A percentile compares a stretch with the other conserved stretches of the same genome.
Conservation (phyloP, 1,139 yeast genomes). For the Yamadazyma oceani region DNA sequence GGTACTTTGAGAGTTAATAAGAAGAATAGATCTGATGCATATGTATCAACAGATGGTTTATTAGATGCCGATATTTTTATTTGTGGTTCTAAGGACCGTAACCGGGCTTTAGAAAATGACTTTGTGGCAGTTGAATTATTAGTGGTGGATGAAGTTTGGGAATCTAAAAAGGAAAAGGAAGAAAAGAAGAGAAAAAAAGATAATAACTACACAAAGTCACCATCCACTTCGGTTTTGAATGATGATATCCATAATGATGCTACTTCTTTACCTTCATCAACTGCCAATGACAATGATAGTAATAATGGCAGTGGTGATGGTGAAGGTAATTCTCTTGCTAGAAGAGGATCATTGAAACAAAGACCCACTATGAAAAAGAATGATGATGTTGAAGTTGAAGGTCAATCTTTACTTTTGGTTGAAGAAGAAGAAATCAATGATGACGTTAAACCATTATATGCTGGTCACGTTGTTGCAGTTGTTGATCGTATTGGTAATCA, state of each 20-base stretch:
- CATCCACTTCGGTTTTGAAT: conserved; percentile 38
- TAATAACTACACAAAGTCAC: conserved; percentile 38
- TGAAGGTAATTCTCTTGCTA: conserved; percentile 47
- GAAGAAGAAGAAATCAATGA: conserved; percentile 97
- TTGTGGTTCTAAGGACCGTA: conserved; percentile 98
- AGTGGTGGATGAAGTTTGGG: conserved; percentile 98
- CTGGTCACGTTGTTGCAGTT: conserved; percentile 98
- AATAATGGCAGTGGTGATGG: conserved; percentile 26
- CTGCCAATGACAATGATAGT: conserved; percentile 19
- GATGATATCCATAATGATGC: conserved; percentile 75
- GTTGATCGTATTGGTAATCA: conserved; percentile 98
- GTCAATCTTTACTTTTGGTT: conserved; percentile 84
- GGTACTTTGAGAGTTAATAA: conserved; percentile 93
- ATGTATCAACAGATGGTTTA: conserved; percentile 93
- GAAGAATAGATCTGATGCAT: conserved; percentile 95
- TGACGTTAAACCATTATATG: conserved; percentile 89
- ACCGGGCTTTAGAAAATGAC: conserved; percentile 96
- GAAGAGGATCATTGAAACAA: conserved; percentile 90
- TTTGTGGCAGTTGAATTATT: conserved; percentile 91
- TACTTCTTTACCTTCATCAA: conserved; percentile 43
- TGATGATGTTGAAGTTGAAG: conserved; percentile 98
- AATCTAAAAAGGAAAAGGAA: conserved; percentile 91
- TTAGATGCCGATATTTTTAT: conserved; percentile 95
- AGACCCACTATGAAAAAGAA: conserved; percentile 98
- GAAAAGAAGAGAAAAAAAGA: conserved; percentile 95